These are phyloP conservation scores for Penicillium canariense DNA, from an alignment of 495 filamentous ascomycete species.

Conservation along the genomic window DNA sequence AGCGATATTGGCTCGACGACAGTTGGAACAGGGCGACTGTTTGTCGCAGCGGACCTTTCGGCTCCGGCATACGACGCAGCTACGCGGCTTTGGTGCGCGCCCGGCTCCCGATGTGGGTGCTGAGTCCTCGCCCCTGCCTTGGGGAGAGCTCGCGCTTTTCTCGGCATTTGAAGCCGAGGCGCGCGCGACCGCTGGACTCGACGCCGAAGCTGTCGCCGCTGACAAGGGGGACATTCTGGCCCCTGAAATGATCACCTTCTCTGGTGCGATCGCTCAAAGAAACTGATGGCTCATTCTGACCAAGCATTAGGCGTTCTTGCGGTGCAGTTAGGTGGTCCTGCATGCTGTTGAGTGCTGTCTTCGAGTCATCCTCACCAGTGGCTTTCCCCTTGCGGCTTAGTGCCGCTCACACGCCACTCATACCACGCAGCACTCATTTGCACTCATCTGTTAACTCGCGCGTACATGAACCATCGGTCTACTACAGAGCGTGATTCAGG, in stretches of 20 bases:
- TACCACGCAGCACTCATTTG: not conserved
- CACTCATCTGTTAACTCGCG: too few species aligned
- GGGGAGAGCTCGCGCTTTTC: constrained; percentile 27
- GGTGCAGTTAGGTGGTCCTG: too few species aligned
- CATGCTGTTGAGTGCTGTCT: not conserved
- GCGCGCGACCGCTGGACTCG: constrained; percentile 1
- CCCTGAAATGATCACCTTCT: too few species aligned
- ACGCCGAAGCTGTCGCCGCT: not conserved
- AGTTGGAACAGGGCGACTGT: constrained; percentile 63
- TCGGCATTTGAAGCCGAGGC: constrained; percentile 31
- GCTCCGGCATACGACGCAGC: constrained; percentile 54
- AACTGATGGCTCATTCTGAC: not conserved
- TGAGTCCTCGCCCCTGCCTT: not conserved
- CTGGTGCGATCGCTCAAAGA: not conserved
- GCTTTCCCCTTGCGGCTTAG: not conserved
- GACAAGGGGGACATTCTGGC: too few species aligned
- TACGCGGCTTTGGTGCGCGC: constrained; percentile 42
- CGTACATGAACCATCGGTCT: too few species aligned
- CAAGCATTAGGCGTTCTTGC: not conserved
- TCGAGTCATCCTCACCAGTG: not conserved
- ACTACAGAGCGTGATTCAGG: too few species aligned
- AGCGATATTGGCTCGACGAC: constrained; percentile 57
- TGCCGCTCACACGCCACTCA: not conserved
- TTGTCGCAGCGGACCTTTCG: constrained; percentile 72
- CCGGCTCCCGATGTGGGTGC: not conserved